A percentile compares a stretch with the other conserved stretches of the same genome.
These are phyloP conservation scores for Xylaria longipes DNA, from an alignment of 495 filamentous ascomycete species.

Conservation along the genomic window DNA sequence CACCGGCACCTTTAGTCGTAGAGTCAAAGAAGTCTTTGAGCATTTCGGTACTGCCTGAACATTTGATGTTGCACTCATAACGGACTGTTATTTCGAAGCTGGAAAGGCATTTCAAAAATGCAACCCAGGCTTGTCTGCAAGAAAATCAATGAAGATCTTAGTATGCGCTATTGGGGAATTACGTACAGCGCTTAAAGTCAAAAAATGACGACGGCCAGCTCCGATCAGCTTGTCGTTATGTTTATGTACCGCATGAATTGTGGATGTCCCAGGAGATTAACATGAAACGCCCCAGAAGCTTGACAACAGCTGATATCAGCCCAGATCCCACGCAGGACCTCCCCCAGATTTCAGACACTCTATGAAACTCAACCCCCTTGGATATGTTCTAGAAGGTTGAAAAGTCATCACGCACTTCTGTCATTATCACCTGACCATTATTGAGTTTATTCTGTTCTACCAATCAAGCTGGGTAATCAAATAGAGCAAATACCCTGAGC, in stretches of 20 bases:
- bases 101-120: not conserved
- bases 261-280: conserved; percentile 24
- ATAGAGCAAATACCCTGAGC: not conserved
- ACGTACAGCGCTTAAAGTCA: not conserved
- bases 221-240: conserved; percentile 30
- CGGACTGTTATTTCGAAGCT: not conserved
- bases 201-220: conserved; percentile 18
- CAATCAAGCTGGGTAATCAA: not conserved
- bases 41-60: conserved; percentile 25
- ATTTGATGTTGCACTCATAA: not conserved
- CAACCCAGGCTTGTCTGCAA: not conserved
- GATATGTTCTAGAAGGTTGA: conserved; percentile 14
- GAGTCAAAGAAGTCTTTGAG: conserved; percentile 33
- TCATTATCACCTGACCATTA: not conserved
- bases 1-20: conserved; percentile 30
- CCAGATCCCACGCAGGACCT: conserved; percentile 28
- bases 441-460: not conserved
- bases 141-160: conserved; percentile 32
- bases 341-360: conserved; percentile 12
- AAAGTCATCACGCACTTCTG: not conserved
- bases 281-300: conserved; percentile 36
- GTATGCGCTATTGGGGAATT: conserved; percentile 25
- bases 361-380: conserved; percentile 5
- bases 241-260: conserved; percentile 27
- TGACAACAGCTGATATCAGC: conserved; percentile 42